Base-by-base conservation (phyloP, 2,329 filamentous ascomycete species). In the Phoma sp. region DNA sequence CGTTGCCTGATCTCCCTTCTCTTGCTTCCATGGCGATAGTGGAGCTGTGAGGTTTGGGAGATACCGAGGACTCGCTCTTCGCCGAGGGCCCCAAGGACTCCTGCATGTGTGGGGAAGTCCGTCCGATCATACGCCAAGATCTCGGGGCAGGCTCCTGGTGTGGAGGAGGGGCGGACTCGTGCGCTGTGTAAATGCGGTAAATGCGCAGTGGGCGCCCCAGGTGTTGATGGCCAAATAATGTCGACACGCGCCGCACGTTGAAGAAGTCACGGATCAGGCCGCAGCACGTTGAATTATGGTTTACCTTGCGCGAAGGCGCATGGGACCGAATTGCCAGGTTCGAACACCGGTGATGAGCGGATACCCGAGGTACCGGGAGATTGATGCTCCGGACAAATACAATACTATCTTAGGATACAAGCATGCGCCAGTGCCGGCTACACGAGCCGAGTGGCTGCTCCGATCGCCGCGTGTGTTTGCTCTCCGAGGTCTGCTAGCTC, bases 1-100 rank as follows among this genome's bases (percentile, higher is more conserved):
- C 70, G 50, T 74, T 74, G 37, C 71, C 69, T 53, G 67, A 68
- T 56, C 71, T 68, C 26, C 68, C 69, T 57, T 74, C 71, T 66
- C 65, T 71, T 62, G 60, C 61, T 39, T 73, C 71, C 69, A 74
- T 72, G 53, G 64, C 59, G 68, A 61, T 52, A 46, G 59, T 64
- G 55, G 65, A 61, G 57, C 45, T 63, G 56, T 66, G 53, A 62
- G 64, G 62, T 49, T 57, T 61, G 54, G 64, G 62, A 56, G 62
- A 54, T 18, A 54, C 21, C 42, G 49, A 53, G 37, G 49, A 60
- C 38, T 62, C 60, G 60, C 62, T 62, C 63, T 43, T 56, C 39
- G 63, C 57, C 64, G 64, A 58, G 60, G 67, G 61, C 23, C 45
- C 34, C 51, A 46, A 39, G 39, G 51, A 40, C 39, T 54, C 39